Conservation (phyloP, 2,329 filamentous ascomycete genomes). For the Cordyceps javanica region DNA sequence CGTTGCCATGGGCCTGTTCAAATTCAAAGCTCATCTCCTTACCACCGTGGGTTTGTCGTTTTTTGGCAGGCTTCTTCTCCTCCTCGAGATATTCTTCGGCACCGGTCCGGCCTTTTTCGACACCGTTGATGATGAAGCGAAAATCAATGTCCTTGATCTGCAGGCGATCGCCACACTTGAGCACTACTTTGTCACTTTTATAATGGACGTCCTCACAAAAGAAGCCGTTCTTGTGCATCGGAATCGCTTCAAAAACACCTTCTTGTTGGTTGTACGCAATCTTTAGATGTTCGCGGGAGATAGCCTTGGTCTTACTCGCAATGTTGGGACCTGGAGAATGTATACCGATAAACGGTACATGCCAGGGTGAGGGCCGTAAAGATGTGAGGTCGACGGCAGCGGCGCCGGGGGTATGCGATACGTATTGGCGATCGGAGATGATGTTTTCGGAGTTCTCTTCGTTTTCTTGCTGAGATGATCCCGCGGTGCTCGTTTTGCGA, state of each 20-base stretch:
- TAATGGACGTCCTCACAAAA: conserved; percentile 58
- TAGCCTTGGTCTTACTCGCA: conserved; percentile 60
- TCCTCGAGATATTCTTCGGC: conserved; percentile 39
- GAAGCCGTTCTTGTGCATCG: conserved; percentile 60
- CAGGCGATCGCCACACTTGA: conserved; percentile 60
- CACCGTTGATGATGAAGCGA: conserved; percentile 61
- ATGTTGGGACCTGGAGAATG: conserved; percentile 61
- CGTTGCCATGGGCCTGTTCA: conserved; percentile 54
- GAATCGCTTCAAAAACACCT: conserved; percentile 58
- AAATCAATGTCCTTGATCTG: conserved; percentile 68
- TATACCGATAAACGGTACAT: conserved; percentile 63
- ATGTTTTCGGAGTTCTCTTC: conserved; percentile 40
- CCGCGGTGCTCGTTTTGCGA: conserved; percentile 39
- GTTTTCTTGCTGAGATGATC: conserved; percentile 36
- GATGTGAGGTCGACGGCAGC: conserved; percentile 53
- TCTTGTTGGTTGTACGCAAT: conserved; percentile 62
- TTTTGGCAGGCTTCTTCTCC: conserved; percentile 35
- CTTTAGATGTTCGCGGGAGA: conserved; percentile 67
- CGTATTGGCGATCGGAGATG: conserved; percentile 53
- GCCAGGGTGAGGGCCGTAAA: conserved; percentile 53
- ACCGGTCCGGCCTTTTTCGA: conserved; percentile 50
- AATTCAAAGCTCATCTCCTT: conserved; percentile 72
- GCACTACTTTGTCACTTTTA: conserved; percentile 46
- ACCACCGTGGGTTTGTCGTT: conserved; percentile 48
- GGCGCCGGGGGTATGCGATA: conserved; percentile 53